Evolutionary conservation across 257 asterid genomes (phyloP).

Genomic region (Sherardia arvensis): DNA sequence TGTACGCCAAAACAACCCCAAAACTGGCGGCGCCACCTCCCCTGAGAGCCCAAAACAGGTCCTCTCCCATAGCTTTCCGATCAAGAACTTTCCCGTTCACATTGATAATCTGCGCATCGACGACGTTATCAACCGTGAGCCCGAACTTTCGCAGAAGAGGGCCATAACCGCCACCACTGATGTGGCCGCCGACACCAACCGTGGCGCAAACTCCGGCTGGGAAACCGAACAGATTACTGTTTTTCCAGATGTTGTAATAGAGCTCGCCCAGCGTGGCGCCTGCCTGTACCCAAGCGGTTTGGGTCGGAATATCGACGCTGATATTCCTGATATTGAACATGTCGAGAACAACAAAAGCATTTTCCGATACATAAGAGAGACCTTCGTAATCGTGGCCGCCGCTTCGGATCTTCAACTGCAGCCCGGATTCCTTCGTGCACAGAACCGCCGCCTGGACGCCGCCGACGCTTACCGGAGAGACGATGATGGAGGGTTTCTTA

Average conservation of each 20-base stretch:
- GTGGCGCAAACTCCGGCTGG: constrained; percentile 43
- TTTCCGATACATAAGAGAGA: constrained; percentile 22
- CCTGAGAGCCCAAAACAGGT: constrained; percentile 24
- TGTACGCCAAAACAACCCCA: constrained; percentile 11
- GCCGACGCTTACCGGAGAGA: constrained; percentile 18
- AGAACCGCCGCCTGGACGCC: constrained; percentile 18
- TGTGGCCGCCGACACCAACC: constrained; percentile 12
- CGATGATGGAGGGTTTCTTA: constrained; percentile 27
- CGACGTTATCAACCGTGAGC: constrained; percentile 1
- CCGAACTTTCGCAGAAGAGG: background rate
- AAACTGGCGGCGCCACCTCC: constrained; percentile 22
- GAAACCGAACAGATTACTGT: constrained; percentile 24
- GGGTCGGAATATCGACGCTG: constrained; percentile 8
- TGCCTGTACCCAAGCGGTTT: constrained; percentile 31
- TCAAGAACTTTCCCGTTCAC: constrained; percentile 28
- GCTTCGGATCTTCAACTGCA: constrained; percentile 37
- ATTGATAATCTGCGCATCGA: background rate
- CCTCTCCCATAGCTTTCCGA: constrained; percentile 37
- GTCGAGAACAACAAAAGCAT: constrained; percentile 25
- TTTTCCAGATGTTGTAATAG: constrained; percentile 27
- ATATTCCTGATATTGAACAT: constrained; percentile 30
- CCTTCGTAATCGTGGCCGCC: constrained; percentile 56
- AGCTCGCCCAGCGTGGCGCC: constrained; percentile 38
- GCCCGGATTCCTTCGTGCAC: constrained; percentile 21
- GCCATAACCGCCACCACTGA: constrained; percentile 5